Percentiles rank a stretch among this genome's conserved stretches.
phyloP scores from a whole-genome alignment of 345 rosid genomes.

The Capsella bursapastoris region DNA sequence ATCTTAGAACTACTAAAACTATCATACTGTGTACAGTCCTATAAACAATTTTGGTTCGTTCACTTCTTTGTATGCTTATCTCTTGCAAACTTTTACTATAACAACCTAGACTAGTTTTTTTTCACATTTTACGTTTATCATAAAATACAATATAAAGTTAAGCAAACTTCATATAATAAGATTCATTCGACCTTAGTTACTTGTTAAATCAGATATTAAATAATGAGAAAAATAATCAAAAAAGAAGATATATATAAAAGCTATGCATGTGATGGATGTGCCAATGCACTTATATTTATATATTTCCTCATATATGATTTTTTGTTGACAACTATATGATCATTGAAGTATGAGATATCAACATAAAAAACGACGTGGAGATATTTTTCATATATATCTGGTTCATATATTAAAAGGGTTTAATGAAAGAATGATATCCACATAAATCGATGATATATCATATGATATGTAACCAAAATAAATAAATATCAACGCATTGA shows the following conservation, averaged over 20 bases:
- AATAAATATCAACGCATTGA: neutral
- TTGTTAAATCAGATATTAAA: neutral
- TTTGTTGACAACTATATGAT: neutral
- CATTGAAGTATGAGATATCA: constrained; percentile 18
- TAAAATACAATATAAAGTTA: neutral
- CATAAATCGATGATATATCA: neutral
- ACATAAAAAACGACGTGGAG: constrained; percentile 23
- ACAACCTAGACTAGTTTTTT: neutral
- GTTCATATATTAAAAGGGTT: neutral
- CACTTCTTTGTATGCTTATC: no score
- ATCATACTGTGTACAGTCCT: no score
- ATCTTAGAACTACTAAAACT: no score
- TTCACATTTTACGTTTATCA: neutral
- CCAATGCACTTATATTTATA: constrained; percentile 34
- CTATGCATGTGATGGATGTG: neutral
- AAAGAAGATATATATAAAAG: neutral
- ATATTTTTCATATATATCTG: constrained; percentile 29
- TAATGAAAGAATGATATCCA: constrained; percentile 22
- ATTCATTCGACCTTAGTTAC: neutral
- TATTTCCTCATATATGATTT: constrained; percentile 19
- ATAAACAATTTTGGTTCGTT: no score
- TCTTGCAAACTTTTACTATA: no score
- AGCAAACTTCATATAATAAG: neutral
- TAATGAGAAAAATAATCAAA: neutral
- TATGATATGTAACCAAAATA: neutral